phyloP scores from a whole-genome alignment of 257 asterid genomes.

The Oldenlandia corymbosa region DNA sequence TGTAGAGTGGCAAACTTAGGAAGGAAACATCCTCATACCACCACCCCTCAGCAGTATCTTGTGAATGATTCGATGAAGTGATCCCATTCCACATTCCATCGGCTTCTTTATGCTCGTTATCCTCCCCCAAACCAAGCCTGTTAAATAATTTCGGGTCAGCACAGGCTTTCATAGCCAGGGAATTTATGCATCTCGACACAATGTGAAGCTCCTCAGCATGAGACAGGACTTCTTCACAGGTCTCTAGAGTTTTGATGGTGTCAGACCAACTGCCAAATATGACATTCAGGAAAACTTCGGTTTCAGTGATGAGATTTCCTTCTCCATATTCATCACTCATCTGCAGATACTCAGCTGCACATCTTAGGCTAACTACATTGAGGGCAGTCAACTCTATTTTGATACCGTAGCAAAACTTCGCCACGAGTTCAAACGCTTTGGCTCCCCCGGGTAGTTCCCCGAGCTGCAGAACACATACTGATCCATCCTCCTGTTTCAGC shows the following conservation, averaged over 20 bases:
- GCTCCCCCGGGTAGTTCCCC: constrained; percentile 83
- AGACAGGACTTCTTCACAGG: constrained; percentile 67
- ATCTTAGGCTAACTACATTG: constrained; percentile 67
- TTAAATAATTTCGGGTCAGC: constrained; percentile 51
- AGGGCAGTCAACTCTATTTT: constrained; percentile 64
- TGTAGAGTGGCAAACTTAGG: constrained; percentile 56
- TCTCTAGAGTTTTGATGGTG: constrained; percentile 71
- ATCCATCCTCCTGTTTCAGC: constrained; percentile 22
- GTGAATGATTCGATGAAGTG: constrained; percentile 18
- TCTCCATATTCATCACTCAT: constrained; percentile 86
- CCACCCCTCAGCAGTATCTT: constrained; percentile 50
- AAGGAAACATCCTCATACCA: constrained; percentile 91
- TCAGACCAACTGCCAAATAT: constrained; percentile 71
- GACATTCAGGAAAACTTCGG: constrained; percentile 56
- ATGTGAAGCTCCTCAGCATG: constrained; percentile 72
- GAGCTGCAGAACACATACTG: constrained; percentile 41
- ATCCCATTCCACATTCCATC: constrained; percentile 65
- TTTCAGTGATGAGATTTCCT: constrained; percentile 57
- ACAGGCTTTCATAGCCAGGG: constrained; percentile 71
- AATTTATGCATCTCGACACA: constrained; percentile 70
- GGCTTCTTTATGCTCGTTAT: constrained; percentile 14
- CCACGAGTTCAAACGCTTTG: constrained; percentile 68
- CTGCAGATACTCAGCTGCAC: constrained; percentile 78
- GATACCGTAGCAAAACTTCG: constrained; percentile 76
- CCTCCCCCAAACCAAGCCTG: constrained; percentile 46